phyloP scores from a whole-genome alignment of 1,284 basidiomycete genomes.

The Trichosporon inkin region DNA sequence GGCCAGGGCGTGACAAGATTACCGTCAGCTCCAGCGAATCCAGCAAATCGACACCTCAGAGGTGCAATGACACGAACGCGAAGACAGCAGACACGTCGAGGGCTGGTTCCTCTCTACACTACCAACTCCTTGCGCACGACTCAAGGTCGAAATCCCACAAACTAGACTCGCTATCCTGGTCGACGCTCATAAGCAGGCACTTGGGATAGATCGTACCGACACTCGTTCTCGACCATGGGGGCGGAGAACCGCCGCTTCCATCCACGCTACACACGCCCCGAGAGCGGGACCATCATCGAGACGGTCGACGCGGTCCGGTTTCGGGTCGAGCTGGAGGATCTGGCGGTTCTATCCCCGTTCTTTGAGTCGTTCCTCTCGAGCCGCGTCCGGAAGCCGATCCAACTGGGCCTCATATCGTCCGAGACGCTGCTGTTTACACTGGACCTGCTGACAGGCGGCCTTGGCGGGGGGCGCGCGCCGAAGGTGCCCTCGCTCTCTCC shows the following conservation, averaged over 20 bases:
- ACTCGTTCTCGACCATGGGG: no score
- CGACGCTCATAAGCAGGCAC: background rate
- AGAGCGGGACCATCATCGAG: background rate
- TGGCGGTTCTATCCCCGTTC: background rate
- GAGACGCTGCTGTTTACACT: background rate
- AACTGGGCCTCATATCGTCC: background rate
- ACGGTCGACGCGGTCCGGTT: conserved; percentile 5
- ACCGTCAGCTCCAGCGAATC: background rate
- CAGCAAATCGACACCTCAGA: background rate
- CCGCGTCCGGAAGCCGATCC: background rate
- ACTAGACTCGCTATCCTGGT: background rate
- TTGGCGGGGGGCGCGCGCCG: background rate
- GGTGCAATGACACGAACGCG: background rate
- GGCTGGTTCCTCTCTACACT: no score
- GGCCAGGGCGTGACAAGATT: background rate
- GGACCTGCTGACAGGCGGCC: background rate
- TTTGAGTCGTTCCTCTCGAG: background rate
- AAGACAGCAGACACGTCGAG: background rate
- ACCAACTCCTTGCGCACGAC: no score
- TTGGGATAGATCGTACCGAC: background rate
- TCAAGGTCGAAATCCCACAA: no score
- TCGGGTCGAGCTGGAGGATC: background rate
- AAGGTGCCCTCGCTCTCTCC: background rate
- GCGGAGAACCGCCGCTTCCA: background rate
- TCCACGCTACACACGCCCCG: background rate